These are phyloP conservation scores for Pleomassaria siparia DNA, from an alignment of 2,329 filamentous ascomycete genomes.

Conservation along the genomic window DNA sequence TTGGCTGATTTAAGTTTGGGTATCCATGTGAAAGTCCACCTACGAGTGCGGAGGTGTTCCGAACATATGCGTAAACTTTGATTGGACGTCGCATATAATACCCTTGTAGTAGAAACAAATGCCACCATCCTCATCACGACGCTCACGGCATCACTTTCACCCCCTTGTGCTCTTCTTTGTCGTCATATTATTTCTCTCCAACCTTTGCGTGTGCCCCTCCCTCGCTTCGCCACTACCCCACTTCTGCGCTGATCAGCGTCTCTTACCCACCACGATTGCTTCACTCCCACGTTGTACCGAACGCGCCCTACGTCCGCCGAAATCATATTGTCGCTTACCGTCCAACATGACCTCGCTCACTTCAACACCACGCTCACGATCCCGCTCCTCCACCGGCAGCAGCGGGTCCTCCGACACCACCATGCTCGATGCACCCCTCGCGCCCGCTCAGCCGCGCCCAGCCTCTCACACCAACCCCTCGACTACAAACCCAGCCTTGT, in stretches of 20 bases:
- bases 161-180: not conserved
- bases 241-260: not conserved
- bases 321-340: not conserved
- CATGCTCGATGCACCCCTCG: conserved; percentile 35
- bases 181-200: not conserved
- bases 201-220: not conserved
- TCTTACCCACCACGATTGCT: not conserved
- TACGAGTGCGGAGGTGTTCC: not conserved
- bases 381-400: conserved; percentile 33
- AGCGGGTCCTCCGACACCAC: conserved; percentile 35
- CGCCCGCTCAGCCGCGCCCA: conserved; percentile 31
- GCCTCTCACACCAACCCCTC: conserved; percentile 20
- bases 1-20: too few species aligned
- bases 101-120: not conserved
- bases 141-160: not conserved
- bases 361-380: conserved; percentile 30
- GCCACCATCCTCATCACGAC: not conserved
- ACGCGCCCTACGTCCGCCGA: not conserved
- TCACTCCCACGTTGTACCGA: not conserved
- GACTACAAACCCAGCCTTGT: conserved; percentile 2
- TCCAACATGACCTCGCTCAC: conserved; percentile 29
- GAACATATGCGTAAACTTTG: not conserved
- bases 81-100: not conserved
- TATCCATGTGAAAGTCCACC: not conserved
- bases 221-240: not conserved